Base-by-base conservation (phyloP, 2,329 filamentous ascomycete genomes). In the Neofusicoccum sp. region DNA sequence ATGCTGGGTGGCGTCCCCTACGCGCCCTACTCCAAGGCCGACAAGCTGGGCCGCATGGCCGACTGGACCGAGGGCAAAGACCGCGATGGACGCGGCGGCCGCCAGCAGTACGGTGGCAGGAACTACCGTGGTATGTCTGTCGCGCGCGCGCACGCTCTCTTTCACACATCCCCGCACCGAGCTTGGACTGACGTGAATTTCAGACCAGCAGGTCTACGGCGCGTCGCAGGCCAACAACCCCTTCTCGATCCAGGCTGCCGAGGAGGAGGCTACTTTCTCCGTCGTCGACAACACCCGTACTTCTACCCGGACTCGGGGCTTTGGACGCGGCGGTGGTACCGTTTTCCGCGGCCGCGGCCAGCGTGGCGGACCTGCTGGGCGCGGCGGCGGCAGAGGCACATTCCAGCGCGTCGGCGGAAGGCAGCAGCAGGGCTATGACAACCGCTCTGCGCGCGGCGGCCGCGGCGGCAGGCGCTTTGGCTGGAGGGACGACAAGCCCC, bases 401-500 rank as follows among this genome's bases (percentile, higher is more conserved):
- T 89, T 92, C 77, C 88, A 91, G 79, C 87, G 91, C 66, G 85
- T 87, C 58, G 86, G 87, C 64, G 83, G 81, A 56, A 77, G 86
- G 65, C 84, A 86, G 70, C 88, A 86, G 58, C 87, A 90, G 71
- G 83, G 85, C 66, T 75, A 92, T 72, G 89, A 95, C 70, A 86
- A 86, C 72, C 83, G 87, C 64, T 82, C 84, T 63, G 89, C 84
- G 58, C 83, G 87, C 59, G 87, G 88, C 70, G 86, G 87, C 47
- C 82, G 89, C 66, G 87, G 90, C 63, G 90, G 91, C 56, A 89
- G 95, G 67, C 87, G 95, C 68, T 97, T 97, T 72, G 95, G 95
- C 74, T 98, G 95, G 93, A 96, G 95, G 80, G 95, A 99, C 75
- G 95, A 99, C 82, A 98, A 98, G 87, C 95, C 95, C 63, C 86